Base-by-base conservation (phyloP, 345 rosid genomes). In the Adansonia digitata region DNA sequence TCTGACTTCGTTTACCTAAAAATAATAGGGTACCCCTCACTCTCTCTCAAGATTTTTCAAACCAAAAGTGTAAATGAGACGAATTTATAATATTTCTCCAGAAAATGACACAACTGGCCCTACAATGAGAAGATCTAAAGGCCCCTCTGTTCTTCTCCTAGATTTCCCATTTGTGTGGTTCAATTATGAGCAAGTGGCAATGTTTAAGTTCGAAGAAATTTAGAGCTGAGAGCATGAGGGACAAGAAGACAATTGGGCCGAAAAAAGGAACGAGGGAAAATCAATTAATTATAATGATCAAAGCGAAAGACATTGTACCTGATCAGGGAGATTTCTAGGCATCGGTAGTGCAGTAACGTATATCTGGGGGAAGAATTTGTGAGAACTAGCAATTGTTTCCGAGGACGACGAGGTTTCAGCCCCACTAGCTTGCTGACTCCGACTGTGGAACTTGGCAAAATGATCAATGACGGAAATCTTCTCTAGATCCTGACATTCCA, bases 401-500 rank as follows among this genome's bases (percentile, higher is more conserved):
- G 81, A 63, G 43, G 91, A 82, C 0, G 83, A 84, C 45, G 89
- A 81, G 66, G 77, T 73, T 83, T 85, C 89, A n/a, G 85, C 70
- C 63, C 81, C 86, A 5, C 84, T 90, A 63, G 79, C 73, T 72
- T 84, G 97, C 26, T n/a, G n/a, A n/a, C 79, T 86, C 80, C 93
- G 80, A 17, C 92, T 89, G 76, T 95, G 92, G 77, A 93, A 91
- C 83, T 82, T 95, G 9, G 99, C 98, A 82, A 95, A 93, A 31
- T 97, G 99, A 84, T 91, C 91, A 72, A 94, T 90, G 63, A 95
- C 90, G 64, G 92, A 86, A 77, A 86, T 85, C 81, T 80, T 91
- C 88, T 93, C 98, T 45, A 91, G 77, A 74, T 95, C 98, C 77
- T 91, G 87, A 65, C 90, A 90, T 80, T 94, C 98, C 62, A 92